Evolutionary conservation across 2,329 filamentous ascomycete species (phyloP).

Genomic region (Phialophora verrucosa): DNA sequence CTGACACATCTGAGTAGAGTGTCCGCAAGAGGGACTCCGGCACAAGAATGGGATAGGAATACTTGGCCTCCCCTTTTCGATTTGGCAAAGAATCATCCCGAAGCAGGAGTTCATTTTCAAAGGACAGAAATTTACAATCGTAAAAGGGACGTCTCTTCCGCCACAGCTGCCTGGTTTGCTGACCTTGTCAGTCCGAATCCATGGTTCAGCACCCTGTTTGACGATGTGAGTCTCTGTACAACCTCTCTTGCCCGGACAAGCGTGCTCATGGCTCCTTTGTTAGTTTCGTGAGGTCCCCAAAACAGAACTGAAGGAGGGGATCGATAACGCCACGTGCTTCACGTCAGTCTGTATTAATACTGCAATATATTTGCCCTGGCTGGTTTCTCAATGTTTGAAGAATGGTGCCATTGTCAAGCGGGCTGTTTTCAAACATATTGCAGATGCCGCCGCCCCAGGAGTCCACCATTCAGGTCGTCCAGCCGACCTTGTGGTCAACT

Average conservation of each 20-base stretch:
- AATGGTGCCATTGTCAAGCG: slow-evolving; percentile 73
- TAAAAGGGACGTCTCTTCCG: slow-evolving; percentile 64
- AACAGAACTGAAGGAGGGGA: slow-evolving; percentile 64
- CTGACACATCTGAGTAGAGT: slow-evolving; percentile 38
- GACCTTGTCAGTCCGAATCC: slow-evolving; percentile 70
- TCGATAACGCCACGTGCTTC: slow-evolving; percentile 76
- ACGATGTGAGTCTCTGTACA: slow-evolving; percentile 59
- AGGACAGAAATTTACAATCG: slow-evolving; percentile 64
- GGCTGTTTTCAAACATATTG: slow-evolving; percentile 69
- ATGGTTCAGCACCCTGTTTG: slow-evolving; percentile 75
- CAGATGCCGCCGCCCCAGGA: slow-evolving; percentile 69
- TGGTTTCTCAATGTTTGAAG: slow-evolving; percentile 77
- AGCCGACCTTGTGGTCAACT: slow-evolving; percentile 79
- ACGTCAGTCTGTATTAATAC: slow-evolving; percentile 92
- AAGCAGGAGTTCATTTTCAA: slow-evolving; percentile 78
- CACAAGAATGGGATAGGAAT: slow-evolving; percentile 59
- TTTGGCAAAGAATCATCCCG: slow-evolving; percentile 66
- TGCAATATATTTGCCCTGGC: slow-evolving; percentile 83
- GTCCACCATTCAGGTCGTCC: slow-evolving; percentile 63
- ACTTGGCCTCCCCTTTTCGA: slow-evolving; percentile 66
- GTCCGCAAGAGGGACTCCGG: slow-evolving; percentile 42
- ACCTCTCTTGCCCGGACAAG: background rate
- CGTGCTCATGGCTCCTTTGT: slow-evolving; percentile 6
- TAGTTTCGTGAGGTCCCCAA: slow-evolving; percentile 67
- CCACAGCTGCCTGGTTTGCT: slow-evolving; percentile 66